Evolutionary conservation across 768 basidiomycete species (phyloP).

Genomic region (Kwoniella sp.): DNA sequence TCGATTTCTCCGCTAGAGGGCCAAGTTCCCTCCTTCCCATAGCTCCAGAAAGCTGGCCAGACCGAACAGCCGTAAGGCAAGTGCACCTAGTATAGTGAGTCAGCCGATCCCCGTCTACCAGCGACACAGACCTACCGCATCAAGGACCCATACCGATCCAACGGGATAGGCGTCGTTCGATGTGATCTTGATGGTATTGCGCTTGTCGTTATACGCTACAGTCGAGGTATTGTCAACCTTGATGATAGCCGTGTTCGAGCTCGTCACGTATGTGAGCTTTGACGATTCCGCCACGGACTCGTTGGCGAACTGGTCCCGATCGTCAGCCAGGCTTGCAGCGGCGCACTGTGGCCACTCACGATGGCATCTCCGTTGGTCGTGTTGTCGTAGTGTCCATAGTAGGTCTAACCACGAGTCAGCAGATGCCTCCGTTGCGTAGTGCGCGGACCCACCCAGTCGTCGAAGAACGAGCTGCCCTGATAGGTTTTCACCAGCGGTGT

Average conservation of each 20-base stretch:
- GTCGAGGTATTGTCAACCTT: slow-evolving; percentile 49
- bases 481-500: slow-evolving; percentile 59
- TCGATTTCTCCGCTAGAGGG: slow-evolving; percentile 59
- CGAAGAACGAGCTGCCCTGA: slow-evolving; percentile 62
- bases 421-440: too few species aligned
- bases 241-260: slow-evolving; percentile 69
- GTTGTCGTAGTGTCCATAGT: slow-evolving; percentile 55
- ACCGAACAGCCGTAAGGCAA: slow-evolving; percentile 60
- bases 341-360: slow-evolving; percentile 44
- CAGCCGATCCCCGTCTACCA: neutral
- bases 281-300: slow-evolving; percentile 31
- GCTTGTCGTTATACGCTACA: slow-evolving; percentile 48
- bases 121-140: slow-evolving; percentile 6
- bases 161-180: slow-evolving; percentile 41
- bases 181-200: slow-evolving; percentile 44
- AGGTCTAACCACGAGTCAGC: neutral
- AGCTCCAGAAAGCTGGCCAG: slow-evolving; percentile 40
- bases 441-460: slow-evolving; percentile 70
- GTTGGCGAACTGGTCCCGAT: slow-evolving; percentile 35
- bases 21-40: slow-evolving; percentile 29
- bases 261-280: slow-evolving; percentile 62
- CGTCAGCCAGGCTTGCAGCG: neutral
- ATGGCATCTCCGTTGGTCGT: slow-evolving; percentile 64
- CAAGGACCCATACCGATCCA: slow-evolving; percentile 46
- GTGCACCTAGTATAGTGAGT: slow-evolving; percentile 22